Conservation (phyloP, 192 early-diverging fungal genomes). For the Thamnidium elegans region DNA sequence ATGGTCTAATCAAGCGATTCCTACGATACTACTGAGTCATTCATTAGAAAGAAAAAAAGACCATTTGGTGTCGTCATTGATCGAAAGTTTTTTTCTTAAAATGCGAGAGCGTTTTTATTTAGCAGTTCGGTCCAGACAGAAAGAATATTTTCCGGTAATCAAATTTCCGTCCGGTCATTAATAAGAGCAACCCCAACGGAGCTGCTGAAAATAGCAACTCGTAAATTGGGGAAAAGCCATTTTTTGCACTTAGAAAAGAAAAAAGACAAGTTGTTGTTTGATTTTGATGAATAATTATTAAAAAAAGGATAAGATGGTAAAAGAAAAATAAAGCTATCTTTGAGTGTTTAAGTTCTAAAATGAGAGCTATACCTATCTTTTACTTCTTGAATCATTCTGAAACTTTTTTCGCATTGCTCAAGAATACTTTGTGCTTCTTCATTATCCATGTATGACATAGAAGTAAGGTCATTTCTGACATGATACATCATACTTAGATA, state of each 20-base stretch:
- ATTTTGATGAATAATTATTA: too few species aligned
- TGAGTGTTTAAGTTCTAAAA: background rate
- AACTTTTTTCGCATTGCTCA: background rate
- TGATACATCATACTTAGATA: background rate
- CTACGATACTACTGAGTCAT: conserved; percentile 12
- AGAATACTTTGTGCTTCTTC: background rate
- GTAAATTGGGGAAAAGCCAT: too few species aligned
- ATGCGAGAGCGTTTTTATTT: too few species aligned
- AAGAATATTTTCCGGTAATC: too few species aligned
- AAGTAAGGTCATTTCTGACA: background rate
- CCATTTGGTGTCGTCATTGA: background rate
- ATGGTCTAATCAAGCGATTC: conserved; percentile 16
- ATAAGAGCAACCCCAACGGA: too few species aligned
- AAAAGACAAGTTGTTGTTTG: too few species aligned
- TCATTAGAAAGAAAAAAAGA: background rate
- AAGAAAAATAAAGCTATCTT: background rate
- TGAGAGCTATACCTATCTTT: background rate
- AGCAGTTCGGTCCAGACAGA: too few species aligned
- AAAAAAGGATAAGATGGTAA: too few species aligned
- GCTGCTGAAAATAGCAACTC: too few species aligned
- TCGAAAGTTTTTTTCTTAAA: too few species aligned
- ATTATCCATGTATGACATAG: background rate
- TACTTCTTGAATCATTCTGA: background rate
- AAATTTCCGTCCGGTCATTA: too few species aligned
- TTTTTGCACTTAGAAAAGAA: too few species aligned